Percentiles rank a stretch among this genome's conserved stretches.
These are phyloP conservation scores for Aleurites moluccanus DNA, from an alignment of 441 rosid species.

Conservation along the genomic window DNA sequence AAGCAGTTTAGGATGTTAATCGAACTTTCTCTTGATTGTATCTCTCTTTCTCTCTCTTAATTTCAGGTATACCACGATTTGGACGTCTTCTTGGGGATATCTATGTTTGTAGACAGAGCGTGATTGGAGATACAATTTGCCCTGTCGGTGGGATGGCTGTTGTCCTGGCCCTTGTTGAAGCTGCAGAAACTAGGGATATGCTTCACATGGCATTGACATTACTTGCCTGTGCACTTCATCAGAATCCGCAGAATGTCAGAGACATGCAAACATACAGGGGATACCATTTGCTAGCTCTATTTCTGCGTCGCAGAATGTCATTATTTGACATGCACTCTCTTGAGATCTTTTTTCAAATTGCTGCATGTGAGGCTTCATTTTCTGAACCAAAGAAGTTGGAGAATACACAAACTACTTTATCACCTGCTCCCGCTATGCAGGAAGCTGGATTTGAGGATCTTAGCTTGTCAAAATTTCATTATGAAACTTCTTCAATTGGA, in stretches of 20 bases:
- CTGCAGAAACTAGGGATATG: conserved; percentile 96
- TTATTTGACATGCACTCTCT: conserved; percentile 98
- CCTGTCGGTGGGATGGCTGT: conserved; percentile 95
- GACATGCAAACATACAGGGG: conserved; percentile 99
- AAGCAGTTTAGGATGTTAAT: conserved; percentile 4
- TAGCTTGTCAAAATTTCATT: conserved; percentile 77
- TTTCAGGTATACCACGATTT: conserved; percentile 92
- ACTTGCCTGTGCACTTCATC: conserved; percentile 95
- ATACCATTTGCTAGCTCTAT: conserved; percentile 96
- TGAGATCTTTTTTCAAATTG: conserved; percentile 96
- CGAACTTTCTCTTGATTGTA: not conserved
- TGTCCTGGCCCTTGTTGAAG: conserved; percentile 94
- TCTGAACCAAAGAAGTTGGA: conserved; percentile 86
- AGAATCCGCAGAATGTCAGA: conserved; percentile 91
- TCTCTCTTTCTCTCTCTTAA: not conserved
- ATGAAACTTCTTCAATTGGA: conserved; percentile 88
- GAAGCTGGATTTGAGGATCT: conserved; percentile 88
- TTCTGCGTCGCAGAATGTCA: conserved; percentile 88
- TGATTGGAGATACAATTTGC: conserved; percentile 92
- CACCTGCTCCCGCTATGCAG: conserved; percentile 56
- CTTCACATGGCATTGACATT: conserved; percentile 96
- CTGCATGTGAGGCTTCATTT: conserved; percentile 99
- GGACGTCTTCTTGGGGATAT: conserved; percentile 94
- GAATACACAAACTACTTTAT: conserved; percentile 37
- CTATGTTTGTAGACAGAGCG: conserved; percentile 81